Conservation (phyloP, 1,139 yeast species). For the Scheffersomyces illinoinensis region DNA sequence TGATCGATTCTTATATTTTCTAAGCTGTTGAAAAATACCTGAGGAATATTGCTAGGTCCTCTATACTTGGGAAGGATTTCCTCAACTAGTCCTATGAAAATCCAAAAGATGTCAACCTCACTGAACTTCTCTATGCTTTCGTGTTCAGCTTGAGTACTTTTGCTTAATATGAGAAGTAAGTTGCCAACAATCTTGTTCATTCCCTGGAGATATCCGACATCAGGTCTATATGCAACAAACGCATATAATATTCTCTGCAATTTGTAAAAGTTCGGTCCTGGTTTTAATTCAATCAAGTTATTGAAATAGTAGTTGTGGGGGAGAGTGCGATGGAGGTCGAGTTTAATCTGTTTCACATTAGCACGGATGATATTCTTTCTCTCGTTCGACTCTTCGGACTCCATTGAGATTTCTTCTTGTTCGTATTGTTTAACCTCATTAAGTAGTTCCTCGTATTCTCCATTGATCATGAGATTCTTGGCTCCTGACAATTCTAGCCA, state of each 20-base stretch:
- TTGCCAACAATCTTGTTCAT: constrained; percentile 64
- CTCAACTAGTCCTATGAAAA: constrained; percentile 51
- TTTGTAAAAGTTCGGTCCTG: constrained; percentile 56
- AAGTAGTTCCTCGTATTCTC: constrained; percentile 43
- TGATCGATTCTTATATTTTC: constrained; percentile 45
- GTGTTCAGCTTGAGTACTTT: constrained; percentile 9
- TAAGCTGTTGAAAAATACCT: constrained; percentile 31
- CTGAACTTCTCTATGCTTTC: constrained; percentile 24
- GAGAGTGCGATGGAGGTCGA: constrained; percentile 58
- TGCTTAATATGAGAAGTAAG: constrained; percentile 37
- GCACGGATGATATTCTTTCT: constrained; percentile 18
- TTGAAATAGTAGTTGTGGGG: constrained; percentile 56
- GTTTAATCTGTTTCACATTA: constrained; percentile 52
- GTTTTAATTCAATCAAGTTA: constrained; percentile 36
- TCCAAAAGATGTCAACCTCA: constrained; percentile 63
- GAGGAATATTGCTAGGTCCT: constrained; percentile 2
- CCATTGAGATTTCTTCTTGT: constrained; percentile 1
- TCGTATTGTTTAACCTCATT: constrained; percentile 10
- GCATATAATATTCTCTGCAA: constrained; percentile 53
- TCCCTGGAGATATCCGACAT: constrained; percentile 62
- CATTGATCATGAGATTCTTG: constrained; percentile 45
- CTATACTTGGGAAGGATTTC: constrained; percentile 50
- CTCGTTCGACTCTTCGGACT: neutral
- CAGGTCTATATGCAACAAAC: constrained; percentile 49
- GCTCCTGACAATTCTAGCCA: constrained; percentile 63